phyloP scores from a whole-genome alignment of 345 rosid genomes.

The Geranium rotundifolium region DNA sequence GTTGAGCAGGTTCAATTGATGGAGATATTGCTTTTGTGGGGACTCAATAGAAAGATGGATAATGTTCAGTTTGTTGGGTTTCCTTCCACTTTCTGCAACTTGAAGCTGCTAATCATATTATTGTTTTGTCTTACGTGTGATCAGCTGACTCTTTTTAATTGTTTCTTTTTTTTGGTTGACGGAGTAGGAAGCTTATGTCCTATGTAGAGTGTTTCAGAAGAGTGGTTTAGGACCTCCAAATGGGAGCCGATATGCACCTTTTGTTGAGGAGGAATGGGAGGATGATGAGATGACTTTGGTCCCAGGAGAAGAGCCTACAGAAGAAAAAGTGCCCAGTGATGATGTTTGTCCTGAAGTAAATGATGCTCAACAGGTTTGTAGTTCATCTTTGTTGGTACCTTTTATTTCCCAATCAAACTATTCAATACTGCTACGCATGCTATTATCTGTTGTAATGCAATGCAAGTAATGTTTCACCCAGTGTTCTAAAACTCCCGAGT shows the following conservation, averaged over 20 bases:
- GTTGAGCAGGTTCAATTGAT: too few relatives aligned
- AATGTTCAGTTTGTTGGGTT: too few relatives aligned
- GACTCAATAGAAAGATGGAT: too few relatives aligned
- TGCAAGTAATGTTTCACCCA: too few relatives aligned
- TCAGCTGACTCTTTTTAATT: constrained; percentile 6
- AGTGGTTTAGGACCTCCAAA: constrained; percentile 83
- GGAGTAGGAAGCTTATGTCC: constrained; percentile 55
- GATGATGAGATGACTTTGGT: constrained; percentile 36
- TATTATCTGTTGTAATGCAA: too few relatives aligned
- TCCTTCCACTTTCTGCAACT: constrained; percentile 1
- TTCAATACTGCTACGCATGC: too few relatives aligned
- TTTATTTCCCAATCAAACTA: too few relatives aligned
- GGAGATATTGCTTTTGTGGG: too few relatives aligned
- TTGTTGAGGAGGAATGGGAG: constrained; percentile 75
- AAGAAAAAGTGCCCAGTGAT: constrained; percentile 3
- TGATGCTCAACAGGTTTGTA: too few relatives aligned
- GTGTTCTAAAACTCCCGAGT: too few relatives aligned
- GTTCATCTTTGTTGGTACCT: too few relatives aligned
- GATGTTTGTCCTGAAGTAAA: not conserved
- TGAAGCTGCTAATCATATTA: not conserved
- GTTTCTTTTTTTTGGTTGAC: constrained; percentile 14
- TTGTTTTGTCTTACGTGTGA: not conserved
- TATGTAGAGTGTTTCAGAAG: constrained; percentile 88
- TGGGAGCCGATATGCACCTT: constrained; percentile 73
- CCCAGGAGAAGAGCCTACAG: constrained; percentile 34